These are phyloP conservation scores for Solanum hybrid DNA, from an alignment of 305 asterid genomes.

Conservation along the genomic window DNA sequence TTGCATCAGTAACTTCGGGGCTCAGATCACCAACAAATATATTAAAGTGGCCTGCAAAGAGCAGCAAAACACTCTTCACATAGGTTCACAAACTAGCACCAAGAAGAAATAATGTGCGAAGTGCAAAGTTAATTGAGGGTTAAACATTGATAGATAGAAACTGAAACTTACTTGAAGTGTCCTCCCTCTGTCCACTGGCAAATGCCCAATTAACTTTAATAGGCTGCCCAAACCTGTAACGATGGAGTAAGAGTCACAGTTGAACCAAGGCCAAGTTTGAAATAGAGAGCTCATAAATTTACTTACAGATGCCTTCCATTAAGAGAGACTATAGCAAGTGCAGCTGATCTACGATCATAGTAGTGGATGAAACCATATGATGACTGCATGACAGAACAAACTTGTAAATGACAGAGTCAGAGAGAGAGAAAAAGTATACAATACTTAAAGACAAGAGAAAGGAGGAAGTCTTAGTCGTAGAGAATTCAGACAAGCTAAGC, in stretches of 20 bases:
- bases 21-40: constrained; percentile 95
- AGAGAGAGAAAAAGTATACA: background rate
- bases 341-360: constrained; percentile 77
- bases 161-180: constrained; percentile 52
- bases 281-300: constrained; percentile 8
- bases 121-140: background rate
- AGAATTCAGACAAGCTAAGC: background rate
- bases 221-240: constrained; percentile 73
- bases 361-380: constrained; percentile 83
- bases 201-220: constrained; percentile 91
- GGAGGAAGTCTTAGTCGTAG: background rate
- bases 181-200: constrained; percentile 82
- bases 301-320: constrained; percentile 83
- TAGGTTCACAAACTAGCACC: background rate
- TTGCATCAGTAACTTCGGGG: constrained; percentile 93
- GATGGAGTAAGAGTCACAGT: background rate
- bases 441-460: background rate
- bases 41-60: constrained; percentile 62
- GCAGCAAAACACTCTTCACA: background rate
- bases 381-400: constrained; percentile 46
- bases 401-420: background rate
- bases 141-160: background rate
- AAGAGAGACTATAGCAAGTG: constrained; percentile 62
- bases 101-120: background rate
- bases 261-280: background rate